Percentiles rank a stretch among this genome's conserved stretches.
These are phyloP conservation scores for Saccharomyces hybrid DNA, from an alignment of 1,139 yeast genomes.

Conservation along the genomic window DNA sequence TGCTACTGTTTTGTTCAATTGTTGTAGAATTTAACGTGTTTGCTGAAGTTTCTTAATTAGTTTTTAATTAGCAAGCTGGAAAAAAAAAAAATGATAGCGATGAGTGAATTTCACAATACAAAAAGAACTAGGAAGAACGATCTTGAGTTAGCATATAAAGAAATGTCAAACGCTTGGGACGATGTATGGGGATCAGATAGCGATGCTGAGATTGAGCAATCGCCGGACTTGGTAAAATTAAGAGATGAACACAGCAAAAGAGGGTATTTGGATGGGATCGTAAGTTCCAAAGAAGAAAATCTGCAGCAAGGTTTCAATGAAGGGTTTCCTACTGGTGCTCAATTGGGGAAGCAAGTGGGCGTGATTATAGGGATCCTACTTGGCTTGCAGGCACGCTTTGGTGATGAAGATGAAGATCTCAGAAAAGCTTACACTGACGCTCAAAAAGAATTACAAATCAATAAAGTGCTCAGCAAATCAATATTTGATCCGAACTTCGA, in stretches of 20 bases:
- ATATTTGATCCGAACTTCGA: conserved; percentile 21
- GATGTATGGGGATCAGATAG: conserved; percentile 30
- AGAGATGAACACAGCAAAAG: conserved; percentile 66
- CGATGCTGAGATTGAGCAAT: conserved; percentile 9
- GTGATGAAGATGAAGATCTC: conserved; percentile 17
- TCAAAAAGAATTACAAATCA: conserved; percentile 21
- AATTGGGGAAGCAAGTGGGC: conserved; percentile 61
- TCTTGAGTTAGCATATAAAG: not conserved
- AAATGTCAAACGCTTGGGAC: conserved; percentile 11
- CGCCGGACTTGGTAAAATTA: conserved; percentile 32
- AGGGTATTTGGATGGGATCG: conserved; percentile 79
- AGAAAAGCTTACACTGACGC: conserved; percentile 15
- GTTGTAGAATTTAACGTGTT: not conserved
- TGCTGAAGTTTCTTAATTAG: not conserved
- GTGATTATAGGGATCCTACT: conserved; percentile 46
- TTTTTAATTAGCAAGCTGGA: not conserved
- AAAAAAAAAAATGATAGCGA: not conserved
- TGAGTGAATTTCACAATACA: not conserved
- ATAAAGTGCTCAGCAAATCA: conserved; percentile 21
- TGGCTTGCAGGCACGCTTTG: conserved; percentile 17
- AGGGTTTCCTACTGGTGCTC: conserved; percentile 72
- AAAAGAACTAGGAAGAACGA: not conserved
- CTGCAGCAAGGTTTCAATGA: conserved; percentile 76
- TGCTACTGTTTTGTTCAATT: not conserved
- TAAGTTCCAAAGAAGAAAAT: conserved; percentile 59